These are phyloP conservation scores for Salix brachista DNA, from an alignment of 345 rosid species.

Conservation along the genomic window DNA sequence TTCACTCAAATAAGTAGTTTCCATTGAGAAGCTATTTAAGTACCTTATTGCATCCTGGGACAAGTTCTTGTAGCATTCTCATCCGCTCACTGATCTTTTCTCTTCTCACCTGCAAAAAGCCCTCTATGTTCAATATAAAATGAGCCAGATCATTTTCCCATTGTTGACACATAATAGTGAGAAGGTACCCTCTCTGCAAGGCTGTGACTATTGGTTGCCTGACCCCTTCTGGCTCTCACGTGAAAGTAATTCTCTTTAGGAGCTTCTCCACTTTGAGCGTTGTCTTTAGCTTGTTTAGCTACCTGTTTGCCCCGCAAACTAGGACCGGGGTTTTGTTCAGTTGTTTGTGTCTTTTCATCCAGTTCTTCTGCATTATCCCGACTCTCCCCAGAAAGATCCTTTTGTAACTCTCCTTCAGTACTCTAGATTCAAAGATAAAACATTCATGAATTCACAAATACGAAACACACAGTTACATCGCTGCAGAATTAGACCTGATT, in stretches of 20 bases:
- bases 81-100: conserved; percentile 95
- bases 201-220: conserved; percentile 95
- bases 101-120: conserved; percentile 70
- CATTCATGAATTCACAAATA: not conserved
- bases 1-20: not conserved
- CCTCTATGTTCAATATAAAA: conserved; percentile 13
- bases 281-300: conserved; percentile 56
- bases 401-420: conserved; percentile 47
- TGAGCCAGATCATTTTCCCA: not conserved
- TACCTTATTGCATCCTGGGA: conserved; percentile 98
- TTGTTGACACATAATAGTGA: not conserved
- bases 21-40: not conserved
- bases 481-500: conserved; percentile 5
- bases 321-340: conserved; percentile 36
- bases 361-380: conserved; percentile 38
- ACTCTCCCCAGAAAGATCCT: conserved; percentile 44
- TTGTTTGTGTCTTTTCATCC: conserved; percentile 60
- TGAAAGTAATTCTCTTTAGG: conserved; percentile 80
- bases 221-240: conserved; percentile 93
- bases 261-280: conserved; percentile 58
- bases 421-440: conserved; percentile 29
- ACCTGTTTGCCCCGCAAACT: conserved; percentile 46
- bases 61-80: conserved; percentile 96
- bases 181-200: conserved; percentile 89
- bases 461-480: not conserved